Evolutionary conservation across 257 asterid species (phyloP).

Genomic region (Solanum paucissectum): DNA sequence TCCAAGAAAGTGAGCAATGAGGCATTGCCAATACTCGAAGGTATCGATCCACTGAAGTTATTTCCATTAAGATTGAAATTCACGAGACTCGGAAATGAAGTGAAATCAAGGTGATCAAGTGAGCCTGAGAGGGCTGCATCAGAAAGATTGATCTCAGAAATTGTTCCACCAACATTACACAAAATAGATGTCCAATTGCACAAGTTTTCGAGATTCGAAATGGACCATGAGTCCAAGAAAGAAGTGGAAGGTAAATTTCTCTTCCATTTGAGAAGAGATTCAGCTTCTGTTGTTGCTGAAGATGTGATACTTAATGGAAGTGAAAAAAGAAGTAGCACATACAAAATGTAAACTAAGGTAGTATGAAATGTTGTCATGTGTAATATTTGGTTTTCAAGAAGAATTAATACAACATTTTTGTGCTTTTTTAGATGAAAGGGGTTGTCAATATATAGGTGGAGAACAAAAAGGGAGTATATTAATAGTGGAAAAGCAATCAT

Average conservation of each 20-base stretch:
- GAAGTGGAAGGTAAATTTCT: slow-evolving; percentile 11
- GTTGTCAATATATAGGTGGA: not conserved
- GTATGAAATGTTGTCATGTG: slow-evolving; percentile 22
- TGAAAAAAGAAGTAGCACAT: slow-evolving; percentile 6
- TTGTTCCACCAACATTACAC: slow-evolving; percentile 33
- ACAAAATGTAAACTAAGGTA: slow-evolving; percentile 11
- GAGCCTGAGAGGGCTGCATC: slow-evolving; percentile 28
- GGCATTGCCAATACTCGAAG: slow-evolving; percentile 42
- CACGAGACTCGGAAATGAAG: slow-evolving; percentile 28
- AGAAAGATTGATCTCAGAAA: slow-evolving; percentile 36
- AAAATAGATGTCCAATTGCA: slow-evolving; percentile 57
- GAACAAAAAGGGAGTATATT: not conserved
- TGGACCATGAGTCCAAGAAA: slow-evolving; percentile 49
- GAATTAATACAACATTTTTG: not conserved
- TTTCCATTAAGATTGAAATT: slow-evolving; percentile 33
- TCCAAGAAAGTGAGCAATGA: slow-evolving; percentile 49
- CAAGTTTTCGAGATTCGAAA: slow-evolving; percentile 25
- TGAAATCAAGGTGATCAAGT: slow-evolving; percentile 31
- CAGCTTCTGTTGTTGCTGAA: slow-evolving; percentile 48
- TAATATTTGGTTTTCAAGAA: not conserved
- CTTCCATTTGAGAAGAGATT: slow-evolving; percentile 55
- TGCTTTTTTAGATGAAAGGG: not conserved
- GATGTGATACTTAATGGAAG: slow-evolving; percentile 21
- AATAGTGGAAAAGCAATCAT: not conserved
- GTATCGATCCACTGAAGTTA: slow-evolving; percentile 49